phyloP scores from a whole-genome alignment of 345 rosid genomes.

The Syzygium oleosum region DNA sequence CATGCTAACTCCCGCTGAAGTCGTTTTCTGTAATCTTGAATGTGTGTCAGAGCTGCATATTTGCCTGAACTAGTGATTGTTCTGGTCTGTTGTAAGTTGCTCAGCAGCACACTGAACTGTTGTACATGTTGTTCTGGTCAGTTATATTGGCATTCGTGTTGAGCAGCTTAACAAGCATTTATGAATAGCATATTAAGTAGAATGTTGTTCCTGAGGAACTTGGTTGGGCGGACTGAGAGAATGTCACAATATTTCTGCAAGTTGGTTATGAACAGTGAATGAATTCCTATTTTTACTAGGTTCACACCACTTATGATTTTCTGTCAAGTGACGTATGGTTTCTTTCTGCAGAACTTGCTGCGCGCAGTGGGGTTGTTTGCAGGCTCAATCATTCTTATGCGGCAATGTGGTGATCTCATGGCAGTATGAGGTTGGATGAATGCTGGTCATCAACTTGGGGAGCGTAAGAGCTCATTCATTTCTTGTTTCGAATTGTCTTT shows the following conservation, averaged over 20 bases:
- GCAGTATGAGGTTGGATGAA: conserved; percentile 29
- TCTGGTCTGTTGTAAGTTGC: not conserved
- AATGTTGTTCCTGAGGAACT: not conserved
- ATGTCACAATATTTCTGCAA: not conserved
- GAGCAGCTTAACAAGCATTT: not conserved
- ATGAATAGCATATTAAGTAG: accelerated
- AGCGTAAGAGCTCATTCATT: not conserved
- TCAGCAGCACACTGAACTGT: too few relatives aligned
- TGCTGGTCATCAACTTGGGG: not conserved
- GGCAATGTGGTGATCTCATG: conserved; percentile 81
- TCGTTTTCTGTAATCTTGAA: not conserved
- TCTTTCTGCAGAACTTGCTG: conserved; percentile 53
- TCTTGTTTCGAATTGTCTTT: not conserved
- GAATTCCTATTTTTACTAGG: not conserved
- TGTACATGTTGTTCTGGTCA: not conserved
- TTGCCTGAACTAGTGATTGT: not conserved
- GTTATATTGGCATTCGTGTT: not conserved
- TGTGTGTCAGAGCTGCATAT: not conserved
- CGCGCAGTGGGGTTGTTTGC: conserved; percentile 63
- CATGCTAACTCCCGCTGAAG: not conserved
- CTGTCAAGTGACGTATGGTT: not conserved
- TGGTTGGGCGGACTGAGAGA: not conserved
- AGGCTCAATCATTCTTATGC: conserved; percentile 71
- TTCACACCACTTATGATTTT: not conserved
- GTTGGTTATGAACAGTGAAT: not conserved